Evolutionary conservation across 495 filamentous ascomycete species (phyloP).

Genomic region (Podospora pseudopauciseta): DNA sequence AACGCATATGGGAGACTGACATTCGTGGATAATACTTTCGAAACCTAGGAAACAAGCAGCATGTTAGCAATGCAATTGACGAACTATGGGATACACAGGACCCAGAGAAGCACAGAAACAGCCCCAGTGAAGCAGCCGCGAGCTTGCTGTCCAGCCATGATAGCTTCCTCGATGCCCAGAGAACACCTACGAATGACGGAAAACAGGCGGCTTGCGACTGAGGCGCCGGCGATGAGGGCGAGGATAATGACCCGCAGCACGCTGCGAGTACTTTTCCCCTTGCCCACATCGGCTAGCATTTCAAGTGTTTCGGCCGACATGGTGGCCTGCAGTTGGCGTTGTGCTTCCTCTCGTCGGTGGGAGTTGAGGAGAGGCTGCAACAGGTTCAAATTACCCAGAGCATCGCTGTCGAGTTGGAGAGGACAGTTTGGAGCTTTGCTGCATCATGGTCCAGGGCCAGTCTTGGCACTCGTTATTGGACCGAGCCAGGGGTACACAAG

Average conservation of each 20-base stretch:
- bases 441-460: slow-evolving; percentile 22
- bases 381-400: slow-evolving; percentile 13
- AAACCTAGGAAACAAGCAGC: slow-evolving; percentile 60
- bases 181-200: slow-evolving; percentile 84
- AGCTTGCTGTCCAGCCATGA: slow-evolving; percentile 6
- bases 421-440: slow-evolving; percentile 44
- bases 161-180: slow-evolving; percentile 11
- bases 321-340: slow-evolving; percentile 31
- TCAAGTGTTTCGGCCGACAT: slow-evolving; percentile 39
- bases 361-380: slow-evolving; percentile 26
- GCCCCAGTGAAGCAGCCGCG: not conserved
- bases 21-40: slow-evolving; percentile 99
- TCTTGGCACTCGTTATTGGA: slow-evolving; percentile 28
- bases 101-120: not conserved
- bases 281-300: slow-evolving; percentile 42
- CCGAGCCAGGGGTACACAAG: slow-evolving; percentile 13
- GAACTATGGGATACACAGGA: not conserved
- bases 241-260: slow-evolving; percentile 90
- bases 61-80: slow-evolving; percentile 34
- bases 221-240: slow-evolving; percentile 83
- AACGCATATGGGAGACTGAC: slow-evolving; percentile 52
- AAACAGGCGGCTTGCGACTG: slow-evolving; percentile 92
- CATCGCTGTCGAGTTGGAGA: slow-evolving; percentile 29
- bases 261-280: slow-evolving; percentile 69
- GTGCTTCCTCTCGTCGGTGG: slow-evolving; percentile 33